Percentiles rank a stretch among this genome's conserved stretches.
Evolutionary conservation across 2,329 filamentous ascomycete species (phyloP).

Genomic region (Penicillium sp.): DNA sequence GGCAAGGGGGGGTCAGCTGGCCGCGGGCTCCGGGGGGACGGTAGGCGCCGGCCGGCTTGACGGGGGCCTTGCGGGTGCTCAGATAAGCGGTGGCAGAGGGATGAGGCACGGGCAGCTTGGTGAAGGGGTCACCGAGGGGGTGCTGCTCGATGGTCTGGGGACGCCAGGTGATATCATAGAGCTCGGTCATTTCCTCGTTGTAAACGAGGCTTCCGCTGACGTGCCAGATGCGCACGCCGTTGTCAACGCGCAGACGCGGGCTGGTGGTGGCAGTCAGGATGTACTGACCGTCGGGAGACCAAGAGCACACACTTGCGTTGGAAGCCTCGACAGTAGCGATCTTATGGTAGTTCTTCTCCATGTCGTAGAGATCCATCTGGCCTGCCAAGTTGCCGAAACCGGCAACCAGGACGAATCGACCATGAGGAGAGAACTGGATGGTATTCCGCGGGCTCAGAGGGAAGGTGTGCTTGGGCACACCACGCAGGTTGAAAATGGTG

Average conservation of each 20-base stretch:
- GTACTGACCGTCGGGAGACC: conserved; percentile 93
- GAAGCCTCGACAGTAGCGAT: conserved; percentile 90
- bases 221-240: conserved; percentile 94
- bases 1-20: conserved; percentile 80
- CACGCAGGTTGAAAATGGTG: conserved; percentile 92
- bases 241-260: conserved; percentile 91
- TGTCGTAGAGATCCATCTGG: conserved; percentile 95
- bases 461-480: conserved; percentile 79
- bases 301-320: conserved; percentile 93
- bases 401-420: conserved; percentile 87
- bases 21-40: conserved; percentile 91
- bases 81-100: conserved; percentile 78
- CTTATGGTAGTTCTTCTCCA: conserved; percentile 91
- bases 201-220: conserved; percentile 87
- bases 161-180: conserved; percentile 88
- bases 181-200: conserved; percentile 88
- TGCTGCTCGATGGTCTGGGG: conserved; percentile 65
- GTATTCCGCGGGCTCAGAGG: conserved; percentile 88
- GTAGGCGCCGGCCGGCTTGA: conserved; percentile 96
- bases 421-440: conserved; percentile 89
- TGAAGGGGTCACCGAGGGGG: conserved; percentile 67
- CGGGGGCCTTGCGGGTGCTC: conserved; percentile 85
- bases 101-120: conserved; percentile 73
- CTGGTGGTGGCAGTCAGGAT: conserved; percentile 98
- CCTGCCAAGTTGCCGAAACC: conserved; percentile 97